Conservation (phyloP, 2,329 filamentous ascomycete genomes). For the Phyllosticta citrichinensis region DNA sequence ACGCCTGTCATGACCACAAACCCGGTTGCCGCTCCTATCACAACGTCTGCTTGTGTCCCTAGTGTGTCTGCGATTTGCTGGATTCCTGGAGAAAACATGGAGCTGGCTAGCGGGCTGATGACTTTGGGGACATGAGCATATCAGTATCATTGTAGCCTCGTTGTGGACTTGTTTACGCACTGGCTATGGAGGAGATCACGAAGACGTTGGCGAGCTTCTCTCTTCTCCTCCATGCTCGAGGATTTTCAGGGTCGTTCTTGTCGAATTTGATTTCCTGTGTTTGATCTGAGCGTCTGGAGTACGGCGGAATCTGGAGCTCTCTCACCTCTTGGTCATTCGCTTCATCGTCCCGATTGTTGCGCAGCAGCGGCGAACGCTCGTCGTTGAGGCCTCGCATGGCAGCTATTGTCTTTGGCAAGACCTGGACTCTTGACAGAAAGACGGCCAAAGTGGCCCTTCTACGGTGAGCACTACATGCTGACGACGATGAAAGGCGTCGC, state of each 20-base stretch:
- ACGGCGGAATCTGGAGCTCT: not conserved
- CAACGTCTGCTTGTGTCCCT: conserved; percentile 29
- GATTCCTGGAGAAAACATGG: conserved; percentile 44
- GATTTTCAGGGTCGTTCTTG: conserved; percentile 33
- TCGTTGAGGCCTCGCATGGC: conserved; percentile 12
- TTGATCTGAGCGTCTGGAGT: conserved; percentile 12
- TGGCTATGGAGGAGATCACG: conserved; percentile 42
- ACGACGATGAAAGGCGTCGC: not conserved
- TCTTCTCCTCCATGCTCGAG: conserved; percentile 34
- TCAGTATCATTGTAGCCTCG: conserved; percentile 6
- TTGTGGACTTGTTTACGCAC: conserved; percentile 16
- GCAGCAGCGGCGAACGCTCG: conserved; percentile 32
- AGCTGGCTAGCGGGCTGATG: conserved; percentile 37
- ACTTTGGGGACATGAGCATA: conserved; percentile 18
- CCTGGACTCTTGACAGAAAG: not conserved
- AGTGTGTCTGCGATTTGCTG: conserved; percentile 39
- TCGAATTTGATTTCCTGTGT: conserved; percentile 24
- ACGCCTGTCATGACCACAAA: conserved; percentile 42
- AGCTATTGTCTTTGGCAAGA: not conserved
- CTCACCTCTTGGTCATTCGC: conserved; percentile 22
- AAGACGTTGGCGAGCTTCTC: conserved; percentile 40
- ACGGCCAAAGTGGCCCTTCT: not conserved
- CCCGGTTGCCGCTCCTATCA: conserved; percentile 41
- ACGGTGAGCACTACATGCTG: not conserved
- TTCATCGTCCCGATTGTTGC: conserved; percentile 23